phyloP scores from a whole-genome alignment of 805 yeast species.

The Candida dajiaensis region DNA sequence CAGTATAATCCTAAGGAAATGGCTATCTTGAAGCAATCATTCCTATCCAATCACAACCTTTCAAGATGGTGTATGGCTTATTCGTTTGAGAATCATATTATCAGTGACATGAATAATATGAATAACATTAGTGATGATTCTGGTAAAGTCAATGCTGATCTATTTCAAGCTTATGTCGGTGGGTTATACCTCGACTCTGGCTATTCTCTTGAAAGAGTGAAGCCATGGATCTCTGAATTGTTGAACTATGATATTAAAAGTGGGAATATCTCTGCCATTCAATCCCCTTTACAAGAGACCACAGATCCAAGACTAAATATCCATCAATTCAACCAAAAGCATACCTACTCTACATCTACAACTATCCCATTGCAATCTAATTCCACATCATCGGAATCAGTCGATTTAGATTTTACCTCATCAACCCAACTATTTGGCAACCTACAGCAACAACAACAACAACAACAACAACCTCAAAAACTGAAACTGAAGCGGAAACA shows the following conservation, averaged over 20 bases:
- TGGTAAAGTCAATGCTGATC: neutral
- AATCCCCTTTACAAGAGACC: neutral
- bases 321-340: too few relatives aligned
- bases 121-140: too few relatives aligned
- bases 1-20: neutral
- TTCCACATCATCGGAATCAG: neutral
- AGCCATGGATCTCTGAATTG: neutral
- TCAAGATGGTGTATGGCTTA: neutral
- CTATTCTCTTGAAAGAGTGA: neutral
- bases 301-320: neutral
- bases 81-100: neutral
- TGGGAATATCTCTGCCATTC: neutral
- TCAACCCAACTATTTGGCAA: too few relatives aligned
- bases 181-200: neutral
- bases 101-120: neutral
- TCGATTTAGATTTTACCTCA: too few relatives aligned
- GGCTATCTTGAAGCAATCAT: neutral
- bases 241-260: neutral
- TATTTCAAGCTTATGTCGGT: conserved; percentile 2
- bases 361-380: neutral
- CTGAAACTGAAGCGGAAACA: too few relatives aligned
- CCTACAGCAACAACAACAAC: neutral
- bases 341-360: too few relatives aligned
- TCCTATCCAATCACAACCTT: neutral
- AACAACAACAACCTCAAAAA: too few relatives aligned